phyloP scores from a whole-genome alignment of 306 rosid species.

The Lathyrus aphaca region DNA sequence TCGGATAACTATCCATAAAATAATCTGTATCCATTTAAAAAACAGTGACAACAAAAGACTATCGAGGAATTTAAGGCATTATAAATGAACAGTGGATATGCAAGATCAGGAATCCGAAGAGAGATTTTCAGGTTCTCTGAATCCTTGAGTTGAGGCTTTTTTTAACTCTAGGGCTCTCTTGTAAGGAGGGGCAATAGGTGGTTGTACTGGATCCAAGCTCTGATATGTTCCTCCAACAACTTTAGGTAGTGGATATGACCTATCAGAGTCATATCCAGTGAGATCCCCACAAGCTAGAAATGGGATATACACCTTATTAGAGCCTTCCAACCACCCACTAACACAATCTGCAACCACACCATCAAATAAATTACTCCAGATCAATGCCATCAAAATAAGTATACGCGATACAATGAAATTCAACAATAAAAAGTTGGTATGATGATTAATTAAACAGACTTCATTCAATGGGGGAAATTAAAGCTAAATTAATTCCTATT shows the following conservation, averaged over 20 bases:
- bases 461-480: background rate
- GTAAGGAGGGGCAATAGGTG: conserved; percentile 85
- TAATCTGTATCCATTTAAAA: too few species aligned
- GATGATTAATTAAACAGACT: conserved; percentile 17
- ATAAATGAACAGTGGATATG: conserved; percentile 34
- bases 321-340: conserved; percentile 97
- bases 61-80: too few species aligned
- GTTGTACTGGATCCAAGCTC: conserved; percentile 87
- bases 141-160: conserved; percentile 49
- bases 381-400: conserved; percentile 18
- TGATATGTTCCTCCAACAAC: conserved; percentile 76
- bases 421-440: background rate
- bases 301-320: conserved; percentile 93
- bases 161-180: conserved; percentile 45
- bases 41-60: too few species aligned
- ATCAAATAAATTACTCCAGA: conserved; percentile 23
- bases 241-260: conserved; percentile 85
- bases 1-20: too few species aligned
- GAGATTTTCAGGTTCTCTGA: conserved; percentile 63
- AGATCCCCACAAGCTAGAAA: conserved; percentile 94
- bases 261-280: conserved; percentile 84
- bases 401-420: conserved; percentile 17
- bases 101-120: conserved; percentile 65
- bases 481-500: background rate
- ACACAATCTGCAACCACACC: conserved; percentile 70